These are phyloP conservation scores for Pleurotus giganteus DNA, from an alignment of 768 basidiomycete species.

Conservation along the genomic window DNA sequence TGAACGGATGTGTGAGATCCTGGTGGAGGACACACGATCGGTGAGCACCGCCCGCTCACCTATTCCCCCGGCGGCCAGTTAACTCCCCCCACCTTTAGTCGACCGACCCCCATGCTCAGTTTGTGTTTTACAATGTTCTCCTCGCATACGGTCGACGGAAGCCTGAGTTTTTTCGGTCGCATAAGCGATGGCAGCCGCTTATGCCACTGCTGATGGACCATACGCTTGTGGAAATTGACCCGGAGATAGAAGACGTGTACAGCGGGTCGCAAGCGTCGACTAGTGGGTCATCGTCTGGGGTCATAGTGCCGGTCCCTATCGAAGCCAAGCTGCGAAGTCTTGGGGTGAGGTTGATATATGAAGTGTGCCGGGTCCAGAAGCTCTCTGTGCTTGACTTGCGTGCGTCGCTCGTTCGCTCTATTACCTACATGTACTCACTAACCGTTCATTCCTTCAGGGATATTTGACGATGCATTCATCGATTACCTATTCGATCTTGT, in stretches of 20 bases:
- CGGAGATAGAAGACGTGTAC: conserved; percentile 64
- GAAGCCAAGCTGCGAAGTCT: conserved; percentile 79
- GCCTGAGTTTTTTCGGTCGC: conserved; percentile 68
- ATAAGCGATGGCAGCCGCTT: conserved; percentile 81
- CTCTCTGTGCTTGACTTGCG: conserved; percentile 76
- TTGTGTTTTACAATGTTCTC: conserved; percentile 78
- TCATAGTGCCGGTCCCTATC: conserved; percentile 62
- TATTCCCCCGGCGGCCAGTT: not conserved
- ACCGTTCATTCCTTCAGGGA: conserved; percentile 39
- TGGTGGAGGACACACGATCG: conserved; percentile 64
- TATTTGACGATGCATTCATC: conserved; percentile 83
- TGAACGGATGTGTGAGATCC: conserved; percentile 84
- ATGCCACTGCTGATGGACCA: conserved; percentile 85
- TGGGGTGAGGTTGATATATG: conserved; percentile 77
- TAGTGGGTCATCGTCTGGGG: conserved; percentile 8
- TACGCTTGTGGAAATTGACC: conserved; percentile 77
- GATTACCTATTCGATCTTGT: conserved; percentile 91
- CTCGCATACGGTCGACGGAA: conserved; percentile 72
- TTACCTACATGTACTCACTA: not conserved
- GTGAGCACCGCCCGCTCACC: conserved; percentile 37
- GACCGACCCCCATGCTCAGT: conserved; percentile 82
- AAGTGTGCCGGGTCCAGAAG: conserved; percentile 91
- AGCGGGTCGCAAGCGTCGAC: conserved; percentile 27
- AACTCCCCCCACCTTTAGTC: conserved; percentile 43
- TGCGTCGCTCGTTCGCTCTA: conserved; percentile 38